Evolutionary conservation across 1,139 yeast species (phyloP).

Genomic region (Yamadazyma diddensiae): DNA sequence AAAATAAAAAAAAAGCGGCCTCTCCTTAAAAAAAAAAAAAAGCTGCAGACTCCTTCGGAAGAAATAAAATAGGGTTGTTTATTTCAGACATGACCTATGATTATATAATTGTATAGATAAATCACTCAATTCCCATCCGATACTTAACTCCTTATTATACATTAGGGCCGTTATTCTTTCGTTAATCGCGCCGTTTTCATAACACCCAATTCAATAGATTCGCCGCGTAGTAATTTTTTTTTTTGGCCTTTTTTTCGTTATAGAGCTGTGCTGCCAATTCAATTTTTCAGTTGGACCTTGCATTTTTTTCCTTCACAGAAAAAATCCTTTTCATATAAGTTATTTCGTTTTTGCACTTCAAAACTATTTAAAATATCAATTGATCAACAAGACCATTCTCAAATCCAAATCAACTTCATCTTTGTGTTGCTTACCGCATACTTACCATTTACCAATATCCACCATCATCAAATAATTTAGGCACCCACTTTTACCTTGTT

Average conservation of each 20-base stretch:
- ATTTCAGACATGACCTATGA: too few species aligned
- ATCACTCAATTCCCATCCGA: too few species aligned
- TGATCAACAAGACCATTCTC: neutral
- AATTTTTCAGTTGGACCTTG: constrained; percentile 1
- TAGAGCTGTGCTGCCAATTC: neutral
- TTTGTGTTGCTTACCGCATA: neutral
- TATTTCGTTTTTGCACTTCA: neutral
- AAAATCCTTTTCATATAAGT: neutral
- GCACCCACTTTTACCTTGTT: neutral
- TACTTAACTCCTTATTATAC: neutral
- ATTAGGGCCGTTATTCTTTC: neutral
- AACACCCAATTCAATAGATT: too few species aligned
- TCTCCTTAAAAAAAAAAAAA: too few species aligned
- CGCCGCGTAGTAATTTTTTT: too few species aligned
- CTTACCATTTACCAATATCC: neutral
- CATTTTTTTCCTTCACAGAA: neutral
- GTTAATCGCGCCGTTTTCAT: neutral
- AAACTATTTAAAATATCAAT: neutral
- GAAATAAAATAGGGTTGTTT: too few species aligned
- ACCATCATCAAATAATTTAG: neutral
- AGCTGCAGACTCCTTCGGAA: too few species aligned
- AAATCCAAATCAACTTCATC: neutral
- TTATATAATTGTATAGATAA: too few species aligned
- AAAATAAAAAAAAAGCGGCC: too few species aligned
- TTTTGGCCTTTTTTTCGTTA: neutral